A percentile compares a stretch with the other conserved stretches of the same genome.
phyloP scores from a whole-genome alignment of 352 stramenopile genomes.

The Pythium scleroteichum region DNA sequence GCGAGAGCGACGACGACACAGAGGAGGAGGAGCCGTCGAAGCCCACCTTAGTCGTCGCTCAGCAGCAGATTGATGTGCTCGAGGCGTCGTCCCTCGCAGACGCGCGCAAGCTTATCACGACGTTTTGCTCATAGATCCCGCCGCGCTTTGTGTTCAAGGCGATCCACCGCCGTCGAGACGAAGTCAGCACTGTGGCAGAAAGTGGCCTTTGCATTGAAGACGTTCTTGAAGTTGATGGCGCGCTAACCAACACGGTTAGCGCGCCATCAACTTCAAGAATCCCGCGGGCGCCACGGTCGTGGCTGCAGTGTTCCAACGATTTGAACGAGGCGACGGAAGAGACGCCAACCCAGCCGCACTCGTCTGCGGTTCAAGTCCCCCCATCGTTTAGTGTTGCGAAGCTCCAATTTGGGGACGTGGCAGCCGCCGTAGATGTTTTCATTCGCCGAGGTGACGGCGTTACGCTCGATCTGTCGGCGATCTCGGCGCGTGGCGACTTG shows the following conservation, averaged over 20 bases:
- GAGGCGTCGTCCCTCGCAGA: conserved; percentile 29
- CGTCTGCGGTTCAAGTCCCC: neutral
- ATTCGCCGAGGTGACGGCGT: conserved; percentile 10
- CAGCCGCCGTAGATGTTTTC: conserved; percentile 17
- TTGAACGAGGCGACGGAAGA: neutral
- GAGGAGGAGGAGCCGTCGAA: neutral
- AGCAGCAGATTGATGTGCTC: conserved; percentile 28
- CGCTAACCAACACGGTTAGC: too few species aligned
- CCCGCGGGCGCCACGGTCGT: neutral
- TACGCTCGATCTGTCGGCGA: conserved; percentile 15
- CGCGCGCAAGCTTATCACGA: conserved; percentile 31
- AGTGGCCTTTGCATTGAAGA: conserved; percentile 11
- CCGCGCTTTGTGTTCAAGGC: conserved; percentile 26
- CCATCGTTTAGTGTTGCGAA: conserved; percentile 15
- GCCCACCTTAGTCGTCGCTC: conserved; percentile 9
- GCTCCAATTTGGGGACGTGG: conserved; percentile 17
- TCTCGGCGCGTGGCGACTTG: conserved; percentile 6
- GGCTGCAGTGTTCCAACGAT: neutral
- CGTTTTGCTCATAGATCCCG: conserved; percentile 30
- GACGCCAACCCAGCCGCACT: neutral
- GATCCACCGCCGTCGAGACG: conserved; percentile 1
- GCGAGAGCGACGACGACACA: conserved; percentile 7
- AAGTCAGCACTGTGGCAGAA: conserved; percentile 10
- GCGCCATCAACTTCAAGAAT: too few species aligned
- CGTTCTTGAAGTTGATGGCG: conserved; percentile 13